Evolutionary conservation across 805 yeast genomes (phyloP).

Genomic region (Sugiyamaella chiloensis): DNA sequence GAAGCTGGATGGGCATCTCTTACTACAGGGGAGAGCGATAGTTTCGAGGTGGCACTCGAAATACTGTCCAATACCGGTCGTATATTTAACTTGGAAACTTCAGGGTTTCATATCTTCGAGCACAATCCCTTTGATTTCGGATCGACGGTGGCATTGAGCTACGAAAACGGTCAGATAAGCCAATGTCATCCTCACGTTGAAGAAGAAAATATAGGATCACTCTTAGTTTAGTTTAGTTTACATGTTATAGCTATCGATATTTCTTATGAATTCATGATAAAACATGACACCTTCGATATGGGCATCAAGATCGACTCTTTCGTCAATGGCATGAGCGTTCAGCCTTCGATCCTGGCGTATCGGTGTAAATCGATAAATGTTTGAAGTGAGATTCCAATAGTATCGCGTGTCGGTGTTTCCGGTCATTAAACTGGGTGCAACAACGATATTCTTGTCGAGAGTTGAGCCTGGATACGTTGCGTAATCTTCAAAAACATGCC

Average conservation of each 20-base stretch:
- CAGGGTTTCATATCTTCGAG: background rate
- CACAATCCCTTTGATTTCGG: background rate
- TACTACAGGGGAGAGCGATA: background rate
- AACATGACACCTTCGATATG: constrained; percentile 44
- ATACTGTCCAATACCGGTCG: background rate
- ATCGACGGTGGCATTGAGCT: background rate
- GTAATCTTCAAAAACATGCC: constrained; percentile 59
- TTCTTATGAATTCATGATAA: constrained; percentile 30
- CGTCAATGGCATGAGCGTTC: constrained; percentile 61
- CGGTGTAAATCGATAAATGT: constrained; percentile 53
- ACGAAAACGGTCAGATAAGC: background rate
- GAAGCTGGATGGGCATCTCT: background rate
- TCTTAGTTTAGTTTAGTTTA: background rate
- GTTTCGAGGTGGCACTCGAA: background rate
- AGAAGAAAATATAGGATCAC: background rate
- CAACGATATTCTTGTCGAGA: constrained; percentile 37
- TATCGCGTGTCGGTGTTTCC: constrained; percentile 70
- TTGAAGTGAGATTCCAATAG: constrained; percentile 59
- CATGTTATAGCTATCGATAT: constrained; percentile 2
- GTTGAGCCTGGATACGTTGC: constrained; percentile 26
- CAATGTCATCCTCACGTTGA: background rate
- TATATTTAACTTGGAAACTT: background rate
- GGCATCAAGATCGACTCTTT: constrained; percentile 49
- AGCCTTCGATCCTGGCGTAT: constrained; percentile 20
- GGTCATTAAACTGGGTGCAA: constrained; percentile 60